Conservation (phyloP, 2,329 filamentous ascomycete genomes). For the Cladosporium cucumerinum region DNA sequence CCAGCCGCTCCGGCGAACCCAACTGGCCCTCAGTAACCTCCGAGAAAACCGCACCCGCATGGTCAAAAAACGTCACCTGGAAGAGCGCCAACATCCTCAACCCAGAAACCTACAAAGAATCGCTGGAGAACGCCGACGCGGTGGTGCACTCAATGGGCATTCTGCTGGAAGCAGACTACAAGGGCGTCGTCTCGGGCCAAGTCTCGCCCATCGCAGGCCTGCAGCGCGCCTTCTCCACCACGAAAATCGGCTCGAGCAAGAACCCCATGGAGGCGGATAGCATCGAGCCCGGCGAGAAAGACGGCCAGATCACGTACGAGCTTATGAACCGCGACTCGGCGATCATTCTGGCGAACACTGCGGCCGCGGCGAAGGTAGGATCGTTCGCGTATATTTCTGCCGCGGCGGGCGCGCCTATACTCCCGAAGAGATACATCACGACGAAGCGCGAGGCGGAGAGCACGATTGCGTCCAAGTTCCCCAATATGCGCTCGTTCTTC, state of each 20-base stretch:
- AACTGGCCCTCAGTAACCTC: conserved; percentile 78
- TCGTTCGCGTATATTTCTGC: conserved; percentile 88
- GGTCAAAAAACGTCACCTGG: conserved; percentile 83
- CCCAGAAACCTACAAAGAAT: conserved; percentile 71
- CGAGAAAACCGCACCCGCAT: conserved; percentile 66
- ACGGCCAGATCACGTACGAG: conserved; percentile 87
- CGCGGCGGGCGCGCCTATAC: conserved; percentile 75
- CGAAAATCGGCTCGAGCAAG: conserved; percentile 55
- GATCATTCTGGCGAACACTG: conserved; percentile 75
- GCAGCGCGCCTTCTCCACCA: conserved; percentile 69
- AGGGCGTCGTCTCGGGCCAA: conserved; percentile 77
- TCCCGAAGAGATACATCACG: conserved; percentile 80
- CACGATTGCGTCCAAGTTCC: conserved; percentile 68
- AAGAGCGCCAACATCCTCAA: conserved; percentile 82
- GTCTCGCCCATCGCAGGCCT: conserved; percentile 80
- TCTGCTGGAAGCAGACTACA: conserved; percentile 95
- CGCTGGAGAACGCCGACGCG: conserved; percentile 73
- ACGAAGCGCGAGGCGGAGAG: conserved; percentile 91
- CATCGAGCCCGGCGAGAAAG: conserved; percentile 63
- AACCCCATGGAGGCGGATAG: conserved; percentile 67
- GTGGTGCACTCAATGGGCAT: conserved; percentile 97
- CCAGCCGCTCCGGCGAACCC: conserved; percentile 84
- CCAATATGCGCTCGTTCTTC: conserved; percentile 74
- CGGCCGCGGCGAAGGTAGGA: conserved; percentile 59
- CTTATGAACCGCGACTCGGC: conserved; percentile 93